Evolutionary conservation across 768 basidiomycete species (phyloP), one percentile per base, ranked within the genome.

Genomic region (Trametes villosa): DNA sequence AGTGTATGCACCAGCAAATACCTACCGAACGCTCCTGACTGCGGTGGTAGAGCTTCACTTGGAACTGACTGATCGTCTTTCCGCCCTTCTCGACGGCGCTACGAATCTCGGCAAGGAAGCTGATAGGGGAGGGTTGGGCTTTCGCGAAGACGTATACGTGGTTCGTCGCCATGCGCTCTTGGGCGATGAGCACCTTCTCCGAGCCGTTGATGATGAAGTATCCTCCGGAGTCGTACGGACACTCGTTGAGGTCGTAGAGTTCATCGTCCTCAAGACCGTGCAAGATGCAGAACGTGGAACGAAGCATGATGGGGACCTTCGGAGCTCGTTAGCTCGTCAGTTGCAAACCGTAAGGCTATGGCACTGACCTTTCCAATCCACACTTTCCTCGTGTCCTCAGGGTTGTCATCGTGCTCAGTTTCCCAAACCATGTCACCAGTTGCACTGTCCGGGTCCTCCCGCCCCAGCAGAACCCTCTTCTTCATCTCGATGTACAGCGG

Each of bases 121-220:
- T 94, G 68, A 97, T 92, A 1, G 96, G 95, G 18, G 94, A 96
- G 4, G 96, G 96, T 66, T 96, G 94, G 0, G 93, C 93, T 76
- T 98, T 99, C 52, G 96, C 94, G 70, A 99, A 99, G 53, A 98
- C 95, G 75, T 98, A 99, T 65, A 99, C 97, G 70, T 97, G 96
- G 77, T 99, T 99, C 24, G 94, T 96, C 11, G 97, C 96, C 96
- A 98, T 98, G 53, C 97, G 88, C 74, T 99, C 97, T 75, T 99
- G 97, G 1, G 97, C 97, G 74, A 99, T 99, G 62, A 99, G 81
- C n/a, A 99, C 97, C 75, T 99, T 99, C 74, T 99, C 97, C 2
- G 97, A 98, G 13, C 97, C 97, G 67, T 98, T 98, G 78, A 99
- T 98, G 71, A 99, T 94, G 74, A 99, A 99, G 74, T 99, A 99